Evolutionary conservation across 2,329 filamentous ascomycete genomes (phyloP), one percentile per base, ranked within the genome.

Genomic region (Verticillium nonalfalfae): DNA sequence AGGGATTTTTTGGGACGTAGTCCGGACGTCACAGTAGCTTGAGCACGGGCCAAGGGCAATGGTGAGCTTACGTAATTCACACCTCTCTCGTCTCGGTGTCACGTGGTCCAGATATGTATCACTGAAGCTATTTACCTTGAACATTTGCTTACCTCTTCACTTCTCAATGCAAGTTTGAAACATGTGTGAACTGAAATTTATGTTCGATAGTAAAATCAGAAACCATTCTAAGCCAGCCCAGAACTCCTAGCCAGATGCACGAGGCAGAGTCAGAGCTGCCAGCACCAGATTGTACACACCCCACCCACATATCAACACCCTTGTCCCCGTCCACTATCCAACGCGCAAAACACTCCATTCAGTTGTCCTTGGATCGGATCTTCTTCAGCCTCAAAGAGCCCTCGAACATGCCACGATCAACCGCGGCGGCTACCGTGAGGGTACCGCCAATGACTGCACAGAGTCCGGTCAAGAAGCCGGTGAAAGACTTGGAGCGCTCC

Each of bases 361-460:
- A 87, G 63, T 85, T 70, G 65, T 84, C 85, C 77, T 89, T 89
- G 5, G 80, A 76, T 67, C 84, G 91, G 74, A 97, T 75, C 83
- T 99, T 99, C 84, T 90, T 96, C 66, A 98, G 81, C 72, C 90
- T 85, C 62, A 88, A 86, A 2, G 85, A 84, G 52, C 95, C 95
- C 77, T 99, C 95, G 70, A 97, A 99, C 64, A 98, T 76, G 58
- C 90, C 91, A 61, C 96, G 86, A 73, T 99, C 95, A 36, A 99
- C 80, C 4, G 95, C 95, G 6, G 96, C 95, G 11, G 95, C 95
- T 18, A 99, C 95, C 0, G 95, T 99, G 67, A 99, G 78, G 0
- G 95, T 99, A 67, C 95, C 95, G 64, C 95, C 95, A 58, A 99
- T 88, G 64, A 98, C 90, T 40, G 94, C 94, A 74, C 95, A 99